Percentiles rank a stretch among this genome's conserved stretches.
phyloP scores from a whole-genome alignment of 805 yeast genomes.

The Saccharomyces eubayanus region DNA sequence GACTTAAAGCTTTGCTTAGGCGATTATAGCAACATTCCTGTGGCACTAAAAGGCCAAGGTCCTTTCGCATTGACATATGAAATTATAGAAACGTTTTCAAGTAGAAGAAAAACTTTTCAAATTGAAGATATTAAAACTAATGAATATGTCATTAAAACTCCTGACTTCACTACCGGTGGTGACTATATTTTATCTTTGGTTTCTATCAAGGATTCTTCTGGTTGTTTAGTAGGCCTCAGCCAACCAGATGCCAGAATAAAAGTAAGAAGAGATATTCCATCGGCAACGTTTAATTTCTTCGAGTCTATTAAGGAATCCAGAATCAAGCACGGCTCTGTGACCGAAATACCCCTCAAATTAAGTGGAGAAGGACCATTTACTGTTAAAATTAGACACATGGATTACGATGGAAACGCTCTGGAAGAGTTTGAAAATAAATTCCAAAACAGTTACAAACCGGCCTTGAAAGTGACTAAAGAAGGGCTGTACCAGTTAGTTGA shows the following conservation, averaged over 20 bases:
- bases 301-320: constrained; percentile 24
- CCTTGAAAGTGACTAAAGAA: constrained; percentile 33
- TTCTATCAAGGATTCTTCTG: constrained; percentile 64
- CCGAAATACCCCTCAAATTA: constrained; percentile 51
- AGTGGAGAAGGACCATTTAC: constrained; percentile 50
- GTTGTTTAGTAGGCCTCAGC: constrained; percentile 66
- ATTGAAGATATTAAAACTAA: constrained; percentile 35
- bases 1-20: constrained; percentile 39
- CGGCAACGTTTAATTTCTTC: constrained; percentile 37
- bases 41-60: constrained; percentile 65
- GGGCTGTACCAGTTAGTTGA: constrained; percentile 42
- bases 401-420: constrained; percentile 23
- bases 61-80: constrained; percentile 71
- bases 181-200: constrained; percentile 56
- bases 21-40: constrained; percentile 39
- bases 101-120: constrained; percentile 38
- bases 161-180: constrained; percentile 58
- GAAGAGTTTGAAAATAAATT: constrained; percentile 19
- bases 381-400: constrained; percentile 30
- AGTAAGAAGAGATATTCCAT: constrained; percentile 65
- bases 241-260: constrained; percentile 56
- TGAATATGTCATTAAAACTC: constrained; percentile 41
- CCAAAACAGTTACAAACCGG: constrained; percentile 26
- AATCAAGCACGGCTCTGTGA: constrained; percentile 54
- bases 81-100: constrained; percentile 47